Base-by-base conservation (phyloP, 495 filamentous ascomycete genomes). In the Chaetomidium leptoderma region DNA sequence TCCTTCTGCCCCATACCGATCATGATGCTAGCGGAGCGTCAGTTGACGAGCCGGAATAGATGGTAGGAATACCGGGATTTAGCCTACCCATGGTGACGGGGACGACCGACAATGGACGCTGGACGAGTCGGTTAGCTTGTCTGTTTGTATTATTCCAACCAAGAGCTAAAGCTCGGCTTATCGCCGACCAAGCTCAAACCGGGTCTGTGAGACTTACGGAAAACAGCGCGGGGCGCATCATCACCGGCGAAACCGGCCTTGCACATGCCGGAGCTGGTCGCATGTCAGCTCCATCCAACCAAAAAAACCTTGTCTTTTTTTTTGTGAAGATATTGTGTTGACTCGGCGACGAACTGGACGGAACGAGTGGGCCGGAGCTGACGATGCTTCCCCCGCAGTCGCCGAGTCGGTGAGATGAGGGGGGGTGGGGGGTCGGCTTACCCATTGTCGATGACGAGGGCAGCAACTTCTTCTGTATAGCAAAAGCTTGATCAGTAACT, bases 381-480 rank as follows among this genome's bases (percentile, higher is more conserved):
- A 64, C 36, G 54, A 37, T 37, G 51, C 57, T 60, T 57, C 56
- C 57, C 54, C 59, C 59, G 56, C 56, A 9, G n/a, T 40, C 40
- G 36, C 51, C 49, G 50, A 67, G 70, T 61, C 67, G 66, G 63
- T 68, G 68, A 72, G 68, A 57, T 56, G 19, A 53, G 53, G 55
- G 48, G 56, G 39, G 43, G 36, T 32, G 40, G 39, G 55, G 56
- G 54, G 51, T 21, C 55, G 70, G 72, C 90, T 85, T 90, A 98
- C 93, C 93, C 93, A 97, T 98, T 98, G 91, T 98, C 93, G 79
- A 98, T 98, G 79, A 98, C 93, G 90, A 98, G 92, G 78, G 93
- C 93, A 78, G 93, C 93, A 81, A 98, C 93, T 88, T 98, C 93
- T 83, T 98, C 93, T 97, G 74, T 78, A 81, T 54, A 59, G 29